Conservation (phyloP, 305 asterid species). For the Solanum hybrid region DNA sequence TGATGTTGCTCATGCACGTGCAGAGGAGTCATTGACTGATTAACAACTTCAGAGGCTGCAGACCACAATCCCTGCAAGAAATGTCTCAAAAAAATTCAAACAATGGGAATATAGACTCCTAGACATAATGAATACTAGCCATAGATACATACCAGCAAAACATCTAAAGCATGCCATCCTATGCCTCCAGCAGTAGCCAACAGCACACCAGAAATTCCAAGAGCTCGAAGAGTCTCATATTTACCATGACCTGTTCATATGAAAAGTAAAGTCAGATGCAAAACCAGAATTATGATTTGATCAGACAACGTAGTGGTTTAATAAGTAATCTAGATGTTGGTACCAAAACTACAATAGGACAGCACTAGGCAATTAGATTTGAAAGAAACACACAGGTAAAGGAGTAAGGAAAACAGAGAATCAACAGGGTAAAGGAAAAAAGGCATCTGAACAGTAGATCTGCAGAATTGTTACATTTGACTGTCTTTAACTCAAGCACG, state of each 20-base stretch:
- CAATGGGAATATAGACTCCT: neutral
- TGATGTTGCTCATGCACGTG: conserved; percentile 44
- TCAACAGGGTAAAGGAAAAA: neutral
- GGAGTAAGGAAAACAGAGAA: neutral
- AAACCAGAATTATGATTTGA: conserved; percentile 2
- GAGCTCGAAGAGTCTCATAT: conserved; percentile 94
- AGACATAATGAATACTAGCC: neutral
- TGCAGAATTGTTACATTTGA: neutral
- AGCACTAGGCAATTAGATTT: neutral
- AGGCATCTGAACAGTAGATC: neutral
- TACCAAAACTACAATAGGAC: neutral
- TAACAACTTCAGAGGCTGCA: conserved; percentile 58
- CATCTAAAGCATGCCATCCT: conserved; percentile 87
- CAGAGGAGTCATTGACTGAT: conserved; percentile 40
- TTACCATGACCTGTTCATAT: conserved; percentile 78
- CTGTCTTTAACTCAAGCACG: neutral
- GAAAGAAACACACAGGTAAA: neutral
- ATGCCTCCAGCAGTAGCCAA: conserved; percentile 93
- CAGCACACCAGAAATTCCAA: conserved; percentile 74
- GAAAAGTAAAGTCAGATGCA: conserved; percentile 13
- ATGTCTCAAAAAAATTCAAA: neutral
- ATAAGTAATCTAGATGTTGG: neutral
- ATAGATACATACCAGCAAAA: conserved; percentile 36
- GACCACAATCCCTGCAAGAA: conserved; percentile 48
- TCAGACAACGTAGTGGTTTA: neutral